These are phyloP conservation scores for Hygrophorus russula DNA, from an alignment of 768 basidiomycete species.

Conservation along the genomic window DNA sequence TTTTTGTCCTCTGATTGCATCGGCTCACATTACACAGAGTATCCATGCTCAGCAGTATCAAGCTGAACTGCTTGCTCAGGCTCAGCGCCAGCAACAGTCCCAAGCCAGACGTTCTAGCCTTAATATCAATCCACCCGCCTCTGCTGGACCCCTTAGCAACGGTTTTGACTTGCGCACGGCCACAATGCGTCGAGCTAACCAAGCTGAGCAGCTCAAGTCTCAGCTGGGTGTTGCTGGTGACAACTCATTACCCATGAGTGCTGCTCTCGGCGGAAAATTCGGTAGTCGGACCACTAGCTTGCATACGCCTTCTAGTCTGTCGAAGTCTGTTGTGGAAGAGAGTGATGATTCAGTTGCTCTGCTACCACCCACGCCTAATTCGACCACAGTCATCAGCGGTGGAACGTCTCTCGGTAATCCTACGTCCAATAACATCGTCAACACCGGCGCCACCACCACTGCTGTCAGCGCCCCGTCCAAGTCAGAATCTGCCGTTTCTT, in stretches of 20 bases:
- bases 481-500: slow-evolving; percentile 69
- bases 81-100: slow-evolving; percentile 30
- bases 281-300: slow-evolving; percentile 42
- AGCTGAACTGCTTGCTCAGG: slow-evolving; percentile 54
- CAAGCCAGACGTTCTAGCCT: slow-evolving; percentile 37
- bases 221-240: slow-evolving; percentile 43
- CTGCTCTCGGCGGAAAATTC: slow-evolving; percentile 65
- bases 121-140: slow-evolving; percentile 46
- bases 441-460: no score
- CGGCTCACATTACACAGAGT: slow-evolving; percentile 27
- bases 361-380: slow-evolving; percentile 44
- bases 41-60: slow-evolving; percentile 68
- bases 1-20: slow-evolving; percentile 7
- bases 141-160: slow-evolving; percentile 58
- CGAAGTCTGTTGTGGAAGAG: background rate
- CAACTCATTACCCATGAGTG: slow-evolving; percentile 72
- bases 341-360: slow-evolving; percentile 18
- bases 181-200: slow-evolving; percentile 53
- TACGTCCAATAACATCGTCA: slow-evolving; percentile 26
- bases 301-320: background rate
- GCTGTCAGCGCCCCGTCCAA: slow-evolving; percentile 45
- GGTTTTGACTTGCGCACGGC: slow-evolving; percentile 57
- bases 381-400: slow-evolving; percentile 61
- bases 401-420: slow-evolving; percentile 57
- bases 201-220: slow-evolving; percentile 54